Base-by-base conservation (phyloP, 176 grass and related monocot genomes). In the Rhipidocladum racemiflorum region DNA sequence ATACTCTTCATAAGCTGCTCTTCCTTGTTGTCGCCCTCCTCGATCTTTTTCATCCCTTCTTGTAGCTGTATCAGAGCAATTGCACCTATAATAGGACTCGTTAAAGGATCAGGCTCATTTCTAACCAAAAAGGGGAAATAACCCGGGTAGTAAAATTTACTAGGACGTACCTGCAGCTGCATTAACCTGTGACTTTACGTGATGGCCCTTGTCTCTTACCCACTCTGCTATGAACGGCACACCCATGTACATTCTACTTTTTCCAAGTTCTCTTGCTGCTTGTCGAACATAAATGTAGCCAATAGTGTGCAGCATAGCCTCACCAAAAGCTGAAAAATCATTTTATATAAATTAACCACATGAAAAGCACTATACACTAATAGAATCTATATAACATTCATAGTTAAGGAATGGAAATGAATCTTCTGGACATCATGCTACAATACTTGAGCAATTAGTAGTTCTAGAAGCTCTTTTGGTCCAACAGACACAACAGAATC, bases 151-250 rank as follows among this genome's bases (percentile, higher is more conserved):
- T 45, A 32, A 14, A 61, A 34, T 10, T 43, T 84, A 49, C 66
- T 80, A 20, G 0, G 62, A 60, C 75, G 38, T 95, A 98, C 95
- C 95, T 91, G 92, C 86, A 65, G 95, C 92, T 43, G 95, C 95
- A 85, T 98, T 98, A 87, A 98, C 95, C 88, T 95, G 92, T 10
- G 95, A 98, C 76, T 98, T 98, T 54, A 95, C 72, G 6, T 91
- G 86, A 63, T 98, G 95, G 60, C 95, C 92, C 81, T 95, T 95
- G 53, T 98, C 90, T 74, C 95, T 86, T 54, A 98, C 95, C 95
- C 95, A 98, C 88, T 98, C 95, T 59, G 92, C 95, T 79, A 98
- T 91, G 86, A 98, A 98, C 30, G 95, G 92, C 68, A 95, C 87
- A 63, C 91, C 87, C 86, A 98, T 94, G 83, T 89, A 94, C 35